These are phyloP conservation scores for Chrysosporium keratinophilum DNA, from an alignment of 2,329 filamentous ascomycete genomes.

Conservation along the genomic window DNA sequence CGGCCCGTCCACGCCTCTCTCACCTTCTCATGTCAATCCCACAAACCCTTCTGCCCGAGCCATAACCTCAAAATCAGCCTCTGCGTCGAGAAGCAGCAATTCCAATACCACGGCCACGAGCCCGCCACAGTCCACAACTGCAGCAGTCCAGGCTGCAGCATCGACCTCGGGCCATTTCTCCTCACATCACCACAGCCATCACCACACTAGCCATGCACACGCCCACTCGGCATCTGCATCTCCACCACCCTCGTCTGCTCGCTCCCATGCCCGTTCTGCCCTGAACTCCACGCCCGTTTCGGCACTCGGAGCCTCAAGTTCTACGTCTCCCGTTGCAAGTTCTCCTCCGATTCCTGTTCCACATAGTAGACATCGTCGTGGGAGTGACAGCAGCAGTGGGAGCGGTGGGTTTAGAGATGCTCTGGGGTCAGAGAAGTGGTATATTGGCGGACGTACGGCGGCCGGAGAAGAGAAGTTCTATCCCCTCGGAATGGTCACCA, in stretches of 20 bases:
- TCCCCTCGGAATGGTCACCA: conserved; percentile 39
- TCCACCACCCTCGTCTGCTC: conserved; percentile 21
- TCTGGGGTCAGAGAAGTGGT: conserved; percentile 42
- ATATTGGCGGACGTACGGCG: conserved; percentile 40
- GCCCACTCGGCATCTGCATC: conserved; percentile 22
- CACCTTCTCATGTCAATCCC: conserved; percentile 26
- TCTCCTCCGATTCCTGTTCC: conserved; percentile 31
- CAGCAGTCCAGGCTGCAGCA: conserved; percentile 6
- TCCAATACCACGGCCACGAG: conserved; percentile 10
- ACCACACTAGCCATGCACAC: conserved; percentile 13
- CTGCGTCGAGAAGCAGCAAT: conserved; percentile 17
- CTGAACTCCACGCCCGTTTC: conserved; percentile 13
- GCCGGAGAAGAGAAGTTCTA: conserved; percentile 42
- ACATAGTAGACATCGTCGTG: conserved; percentile 33
- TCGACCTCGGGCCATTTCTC: conserved; percentile 20
- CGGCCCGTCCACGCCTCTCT: conserved; percentile 21
- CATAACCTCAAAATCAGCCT: conserved; percentile 39
- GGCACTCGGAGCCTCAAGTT: conserved; percentile 21
- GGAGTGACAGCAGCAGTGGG: conserved; percentile 39
- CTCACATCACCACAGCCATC: conserved; percentile 28
- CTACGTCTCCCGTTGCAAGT: conserved; percentile 21
- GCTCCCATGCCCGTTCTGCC: conserved; percentile 15
- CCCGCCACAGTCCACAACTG: conserved; percentile 28
- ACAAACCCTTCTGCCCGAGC: conserved; percentile 32
- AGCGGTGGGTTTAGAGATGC: conserved; percentile 41